Percentiles rank a stretch among this genome's conserved stretches.
Conservation (phyloP, 768 basidiomycete species). For the Rossbeevera mucosa region DNA sequence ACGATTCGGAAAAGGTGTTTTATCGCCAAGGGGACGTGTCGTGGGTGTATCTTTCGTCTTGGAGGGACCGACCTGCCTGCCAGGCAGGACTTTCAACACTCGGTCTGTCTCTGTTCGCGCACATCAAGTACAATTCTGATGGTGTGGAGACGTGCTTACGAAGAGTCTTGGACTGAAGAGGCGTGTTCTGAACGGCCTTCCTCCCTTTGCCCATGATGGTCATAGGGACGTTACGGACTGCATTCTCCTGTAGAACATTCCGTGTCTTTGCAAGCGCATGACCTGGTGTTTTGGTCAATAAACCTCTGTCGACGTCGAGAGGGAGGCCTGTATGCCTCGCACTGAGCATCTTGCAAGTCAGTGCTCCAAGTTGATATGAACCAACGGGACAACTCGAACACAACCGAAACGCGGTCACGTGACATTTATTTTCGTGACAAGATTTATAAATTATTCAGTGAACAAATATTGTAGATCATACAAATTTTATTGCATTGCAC, state of each 20-base stretch:
- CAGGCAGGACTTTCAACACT: slow-evolving; percentile 16
- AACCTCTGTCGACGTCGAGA: slow-evolving; percentile 25
- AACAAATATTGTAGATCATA: too few relatives aligned
- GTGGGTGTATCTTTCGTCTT: slow-evolving; percentile 22
- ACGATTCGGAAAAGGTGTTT: slow-evolving; percentile 74
- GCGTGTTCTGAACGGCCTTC: slow-evolving; percentile 34
- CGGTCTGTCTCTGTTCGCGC: slow-evolving; percentile 17
- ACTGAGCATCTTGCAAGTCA: slow-evolving; percentile 25
- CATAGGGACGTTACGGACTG: slow-evolving; percentile 33
- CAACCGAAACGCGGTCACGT: slow-evolving; percentile 29
- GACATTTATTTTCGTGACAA: slow-evolving; percentile 7
- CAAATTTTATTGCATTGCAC: neutral
- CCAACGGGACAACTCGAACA: neutral
- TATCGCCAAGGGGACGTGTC: slow-evolving; percentile 60
- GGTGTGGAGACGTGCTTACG: slow-evolving; percentile 17
- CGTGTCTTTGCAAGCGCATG: slow-evolving; percentile 38
- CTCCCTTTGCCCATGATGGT: slow-evolving; percentile 47
- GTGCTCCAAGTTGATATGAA: slow-evolving; percentile 1
- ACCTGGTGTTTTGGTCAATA: slow-evolving; percentile 52
- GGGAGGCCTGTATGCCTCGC: slow-evolving; percentile 22
- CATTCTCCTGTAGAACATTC: slow-evolving; percentile 47
- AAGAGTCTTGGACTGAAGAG: slow-evolving; percentile 29
- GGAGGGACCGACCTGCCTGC: slow-evolving; percentile 27
- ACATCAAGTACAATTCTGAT: neutral
- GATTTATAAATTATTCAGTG: too few relatives aligned